These are phyloP conservation scores for Gracilaria domingensis DNA, from an alignment of 23 red algal species.

Conservation along the genomic window DNA sequence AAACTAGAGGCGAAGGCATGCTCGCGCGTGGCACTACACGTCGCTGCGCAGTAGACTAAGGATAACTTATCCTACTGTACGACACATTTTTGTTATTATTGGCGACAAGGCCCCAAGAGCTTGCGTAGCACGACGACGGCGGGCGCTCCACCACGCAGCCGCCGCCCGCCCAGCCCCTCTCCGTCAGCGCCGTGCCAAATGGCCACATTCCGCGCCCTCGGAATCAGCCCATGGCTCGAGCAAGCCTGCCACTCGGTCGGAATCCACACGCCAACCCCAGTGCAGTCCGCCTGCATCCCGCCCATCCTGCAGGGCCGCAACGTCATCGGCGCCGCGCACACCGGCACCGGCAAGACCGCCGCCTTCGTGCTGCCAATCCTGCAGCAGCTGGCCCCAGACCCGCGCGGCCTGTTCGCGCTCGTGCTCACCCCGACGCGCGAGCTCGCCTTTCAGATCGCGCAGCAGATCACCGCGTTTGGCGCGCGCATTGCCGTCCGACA, in stretches of 20 bases:
- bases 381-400: conserved; percentile 72
- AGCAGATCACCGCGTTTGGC: conserved; percentile 80
- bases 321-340: conserved; percentile 80
- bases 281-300: conserved; percentile 87
- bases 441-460: conserved; percentile 91
- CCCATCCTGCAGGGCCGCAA: conserved; percentile 64
- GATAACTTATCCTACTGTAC: too few species aligned
- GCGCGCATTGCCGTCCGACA: conserved; percentile 59
- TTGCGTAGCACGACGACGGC: too few species aligned
- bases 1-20: too few species aligned
- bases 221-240: conserved; percentile 57
- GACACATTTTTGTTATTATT: too few species aligned
- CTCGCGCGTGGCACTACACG: too few species aligned
- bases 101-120: too few species aligned
- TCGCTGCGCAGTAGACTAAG: too few species aligned
- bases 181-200: conserved; percentile 15
- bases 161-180: too few species aligned
- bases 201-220: conserved; percentile 52
- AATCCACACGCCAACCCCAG: conserved; percentile 72
- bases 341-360: conserved; percentile 90
- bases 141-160: too few species aligned
- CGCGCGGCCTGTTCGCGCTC: conserved; percentile 77
- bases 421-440: conserved; percentile 96
- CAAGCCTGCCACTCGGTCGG: conserved; percentile 34
- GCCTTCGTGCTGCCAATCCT: conserved; percentile 90